phyloP scores from a whole-genome alignment of 768 basidiomycete species.

The Lyophyllum shimeji region DNA sequence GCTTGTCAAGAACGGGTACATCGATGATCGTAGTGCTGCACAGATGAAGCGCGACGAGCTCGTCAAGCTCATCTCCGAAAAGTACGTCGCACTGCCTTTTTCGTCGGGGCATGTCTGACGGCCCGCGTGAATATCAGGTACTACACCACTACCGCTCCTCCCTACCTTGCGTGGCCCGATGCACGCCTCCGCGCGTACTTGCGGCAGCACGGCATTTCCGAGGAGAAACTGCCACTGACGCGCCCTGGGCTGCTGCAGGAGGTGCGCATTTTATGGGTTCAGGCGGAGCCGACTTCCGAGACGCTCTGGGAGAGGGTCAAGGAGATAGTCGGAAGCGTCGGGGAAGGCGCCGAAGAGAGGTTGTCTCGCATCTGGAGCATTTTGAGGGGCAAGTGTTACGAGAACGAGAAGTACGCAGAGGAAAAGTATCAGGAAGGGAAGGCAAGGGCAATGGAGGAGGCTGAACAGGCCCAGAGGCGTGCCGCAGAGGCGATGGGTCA shows the following conservation, averaged over 20 bases:
- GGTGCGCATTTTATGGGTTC: constrained; percentile 77
- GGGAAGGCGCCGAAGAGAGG: constrained; percentile 77
- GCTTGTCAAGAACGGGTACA: constrained; percentile 72
- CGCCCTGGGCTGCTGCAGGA: constrained; percentile 82
- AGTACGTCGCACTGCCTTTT: constrained; percentile 39
- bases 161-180: constrained; percentile 90
- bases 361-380: constrained; percentile 47
- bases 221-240: constrained; percentile 59
- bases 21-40: constrained; percentile 46
- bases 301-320: constrained; percentile 58
- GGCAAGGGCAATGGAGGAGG: constrained; percentile 21
- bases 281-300: constrained; percentile 57
- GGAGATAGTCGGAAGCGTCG: constrained; percentile 64
- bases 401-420: constrained; percentile 23
- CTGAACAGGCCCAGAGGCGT: constrained; percentile 20
- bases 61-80: constrained; percentile 66
- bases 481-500: constrained; percentile 22
- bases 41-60: constrained; percentile 76
- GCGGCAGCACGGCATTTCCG: constrained; percentile 70
- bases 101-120: constrained; percentile 30
- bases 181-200: constrained; percentile 90
- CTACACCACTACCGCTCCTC: constrained; percentile 37
- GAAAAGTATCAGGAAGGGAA: constrained; percentile 27
- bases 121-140: constrained; percentile 30
- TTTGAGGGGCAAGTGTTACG: constrained; percentile 39